Evolutionary conservation across 352 stramenopile genomes (phyloP).

Genomic region (Phytophthora nicotianae): DNA sequence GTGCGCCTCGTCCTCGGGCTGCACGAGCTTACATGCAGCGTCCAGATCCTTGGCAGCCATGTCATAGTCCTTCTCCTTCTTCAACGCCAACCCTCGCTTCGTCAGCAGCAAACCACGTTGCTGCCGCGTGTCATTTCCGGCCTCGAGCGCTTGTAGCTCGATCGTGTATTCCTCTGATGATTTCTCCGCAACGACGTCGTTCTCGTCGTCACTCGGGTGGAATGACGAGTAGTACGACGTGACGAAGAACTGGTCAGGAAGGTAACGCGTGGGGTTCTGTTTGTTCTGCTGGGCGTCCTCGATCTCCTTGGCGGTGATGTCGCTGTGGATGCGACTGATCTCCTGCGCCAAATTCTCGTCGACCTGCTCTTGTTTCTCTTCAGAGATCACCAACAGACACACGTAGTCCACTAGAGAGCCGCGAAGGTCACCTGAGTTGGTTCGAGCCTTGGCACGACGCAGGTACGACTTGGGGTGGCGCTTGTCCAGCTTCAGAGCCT

Average conservation of each 20-base stretch:
- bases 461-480: conserved; percentile 79
- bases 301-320: conserved; percentile 73
- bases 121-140: conserved; percentile 31
- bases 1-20: conserved; percentile 56
- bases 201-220: conserved; percentile 80
- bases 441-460: conserved; percentile 74
- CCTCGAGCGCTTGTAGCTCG: conserved; percentile 49
- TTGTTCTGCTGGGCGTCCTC: conserved; percentile 65
- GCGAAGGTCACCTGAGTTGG: conserved; percentile 46
- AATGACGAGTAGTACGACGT: conserved; percentile 90
- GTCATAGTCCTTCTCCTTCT: conserved; percentile 74
- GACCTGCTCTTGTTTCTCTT: conserved; percentile 78
- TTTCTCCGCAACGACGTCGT: conserved; percentile 62
- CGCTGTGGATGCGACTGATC: conserved; percentile 79
- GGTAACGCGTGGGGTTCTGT: conserved; percentile 57
- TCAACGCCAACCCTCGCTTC: conserved; percentile 66
- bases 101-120: conserved; percentile 62
- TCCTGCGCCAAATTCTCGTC: conserved; percentile 71
- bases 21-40: conserved; percentile 50
- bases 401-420: conserved; percentile 83
- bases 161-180: conserved; percentile 60
- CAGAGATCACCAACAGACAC: conserved; percentile 76
- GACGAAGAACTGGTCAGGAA: conserved; percentile 85
- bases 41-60: conserved; percentile 65
- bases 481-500: conserved; percentile 67